Conservation (phyloP, 1,284 basidiomycete species). For the Ustilago bromivora region DNA sequence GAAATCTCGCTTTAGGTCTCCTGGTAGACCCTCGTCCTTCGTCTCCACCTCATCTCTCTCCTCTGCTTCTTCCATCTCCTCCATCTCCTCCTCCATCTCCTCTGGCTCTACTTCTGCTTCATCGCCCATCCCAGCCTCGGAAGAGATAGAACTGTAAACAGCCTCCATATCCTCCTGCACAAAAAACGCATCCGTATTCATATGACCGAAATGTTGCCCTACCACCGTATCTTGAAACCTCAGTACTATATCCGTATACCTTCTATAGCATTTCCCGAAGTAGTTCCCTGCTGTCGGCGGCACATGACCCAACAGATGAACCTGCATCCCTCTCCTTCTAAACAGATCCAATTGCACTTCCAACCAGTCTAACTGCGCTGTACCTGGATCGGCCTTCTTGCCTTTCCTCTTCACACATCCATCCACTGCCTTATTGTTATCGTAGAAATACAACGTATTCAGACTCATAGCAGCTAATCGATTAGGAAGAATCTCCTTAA, state of each 20-base stretch:
- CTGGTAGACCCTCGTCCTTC: constrained; percentile 34
- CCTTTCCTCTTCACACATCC: constrained; percentile 64
- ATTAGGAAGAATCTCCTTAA: constrained; percentile 83
- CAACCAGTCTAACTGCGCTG: constrained; percentile 79
- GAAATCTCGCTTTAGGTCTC: constrained; percentile 65
- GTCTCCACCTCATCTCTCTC: constrained; percentile 2
- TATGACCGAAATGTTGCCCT: constrained; percentile 84
- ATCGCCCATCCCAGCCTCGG: neutral
- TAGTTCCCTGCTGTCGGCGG: constrained; percentile 85
- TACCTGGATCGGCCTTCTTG: constrained; percentile 53
- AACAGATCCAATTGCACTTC: constrained; percentile 84
- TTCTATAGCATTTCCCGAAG: constrained; percentile 83
- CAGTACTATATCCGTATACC: constrained; percentile 83
- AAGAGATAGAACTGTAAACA: constrained; percentile 7
- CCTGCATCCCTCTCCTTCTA: constrained; percentile 81
- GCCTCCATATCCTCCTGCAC: constrained; percentile 62
- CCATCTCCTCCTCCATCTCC: neutral
- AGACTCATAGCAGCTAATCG: constrained; percentile 83
- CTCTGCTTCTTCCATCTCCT: neutral
- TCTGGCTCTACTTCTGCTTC: neutral
- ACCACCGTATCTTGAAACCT: constrained; percentile 90
- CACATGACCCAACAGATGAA: constrained; percentile 74
- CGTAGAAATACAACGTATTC: constrained; percentile 93
- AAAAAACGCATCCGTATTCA: constrained; percentile 71
- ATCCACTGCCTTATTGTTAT: constrained; percentile 83